Conservation (phyloP, 1,284 basidiomycete genomes). For the Gymnopus androsaceus region DNA sequence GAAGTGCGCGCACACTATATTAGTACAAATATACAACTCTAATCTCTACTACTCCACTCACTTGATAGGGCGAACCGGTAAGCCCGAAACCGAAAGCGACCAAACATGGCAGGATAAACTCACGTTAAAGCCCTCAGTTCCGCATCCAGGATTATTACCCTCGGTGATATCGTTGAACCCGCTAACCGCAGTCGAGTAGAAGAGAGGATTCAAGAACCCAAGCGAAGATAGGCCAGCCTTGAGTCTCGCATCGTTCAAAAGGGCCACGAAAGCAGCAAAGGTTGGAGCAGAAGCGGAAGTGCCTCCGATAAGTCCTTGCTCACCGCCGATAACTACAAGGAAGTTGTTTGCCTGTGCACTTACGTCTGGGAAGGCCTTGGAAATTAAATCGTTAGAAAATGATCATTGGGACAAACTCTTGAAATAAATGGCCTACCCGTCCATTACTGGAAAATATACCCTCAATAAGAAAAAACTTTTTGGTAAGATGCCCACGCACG, state of each 20-base stretch:
- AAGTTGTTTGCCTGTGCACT: constrained; percentile 55
- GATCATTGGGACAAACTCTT: constrained; percentile 2
- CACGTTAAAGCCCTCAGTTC: constrained; percentile 35
- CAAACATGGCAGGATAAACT: constrained; percentile 34
- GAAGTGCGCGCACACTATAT: background rate
- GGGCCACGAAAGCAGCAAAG: constrained; percentile 53
- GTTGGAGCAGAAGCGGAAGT: constrained; percentile 6
- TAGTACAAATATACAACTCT: background rate
- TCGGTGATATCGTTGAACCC: constrained; percentile 57
- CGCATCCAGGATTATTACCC: constrained; percentile 59
- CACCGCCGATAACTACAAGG: constrained; percentile 43
- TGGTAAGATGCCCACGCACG: constrained; percentile 25
- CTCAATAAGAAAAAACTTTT: no score
- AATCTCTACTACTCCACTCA: no score
- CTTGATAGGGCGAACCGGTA: constrained; percentile 20
- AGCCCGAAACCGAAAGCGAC: constrained; percentile 14
- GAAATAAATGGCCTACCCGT: constrained; percentile 18
- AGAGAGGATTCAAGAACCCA: constrained; percentile 63
- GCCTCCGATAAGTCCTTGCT: constrained; percentile 33
- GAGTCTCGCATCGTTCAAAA: constrained; percentile 65
- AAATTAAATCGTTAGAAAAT: no score
- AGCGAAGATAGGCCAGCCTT: constrained; percentile 45
- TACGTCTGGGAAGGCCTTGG: constrained; percentile 56
- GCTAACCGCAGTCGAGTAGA: constrained; percentile 45
- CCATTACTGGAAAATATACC: background rate